Evolutionary conservation across 129 eudicot species (phyloP).

Genomic region (Chrysanthemum seticuspe): DNA sequence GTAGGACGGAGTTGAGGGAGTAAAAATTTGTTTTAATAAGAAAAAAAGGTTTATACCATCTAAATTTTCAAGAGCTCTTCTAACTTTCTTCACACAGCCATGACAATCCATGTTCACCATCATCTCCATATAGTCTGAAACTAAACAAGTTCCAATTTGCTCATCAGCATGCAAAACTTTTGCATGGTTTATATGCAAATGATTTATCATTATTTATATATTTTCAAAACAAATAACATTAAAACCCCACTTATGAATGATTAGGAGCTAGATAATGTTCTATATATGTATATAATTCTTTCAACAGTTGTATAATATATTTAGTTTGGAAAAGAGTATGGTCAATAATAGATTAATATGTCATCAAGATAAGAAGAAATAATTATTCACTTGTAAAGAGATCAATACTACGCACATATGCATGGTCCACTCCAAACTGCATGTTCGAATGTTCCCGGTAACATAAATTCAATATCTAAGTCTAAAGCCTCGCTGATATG

Average conservation of each 20-base stretch:
- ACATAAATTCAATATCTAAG: background rate
- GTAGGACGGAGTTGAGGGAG: background rate
- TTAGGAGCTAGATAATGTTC: background rate
- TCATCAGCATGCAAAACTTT: background rate
- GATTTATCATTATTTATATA: background rate
- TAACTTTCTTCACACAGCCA: constrained; percentile 59
- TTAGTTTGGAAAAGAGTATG: background rate
- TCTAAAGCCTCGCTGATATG: background rate
- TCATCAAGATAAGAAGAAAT: constrained; percentile 2
- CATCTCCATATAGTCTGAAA: constrained; percentile 64
- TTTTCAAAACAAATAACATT: background rate
- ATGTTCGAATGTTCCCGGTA: constrained; percentile 2
- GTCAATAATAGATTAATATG: background rate
- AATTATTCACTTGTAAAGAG: background rate
- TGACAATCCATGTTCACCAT: constrained; percentile 67
- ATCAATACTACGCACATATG: background rate
- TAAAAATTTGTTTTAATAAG: background rate
- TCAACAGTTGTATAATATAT: background rate
- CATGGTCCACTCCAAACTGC: constrained; percentile 8
- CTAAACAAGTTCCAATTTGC: background rate
- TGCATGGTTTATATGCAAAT: background rate
- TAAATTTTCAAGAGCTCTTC: constrained; percentile 47
- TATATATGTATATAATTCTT: background rate
- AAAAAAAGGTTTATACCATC: constrained; percentile 36
- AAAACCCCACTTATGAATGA: constrained; percentile 3